A percentile compares a stretch with the other conserved stretches of the same genome.
Evolutionary conservation across 1,284 basidiomycete species (phyloP).

Genomic region (Mycosarcoma mackinlayi): DNA sequence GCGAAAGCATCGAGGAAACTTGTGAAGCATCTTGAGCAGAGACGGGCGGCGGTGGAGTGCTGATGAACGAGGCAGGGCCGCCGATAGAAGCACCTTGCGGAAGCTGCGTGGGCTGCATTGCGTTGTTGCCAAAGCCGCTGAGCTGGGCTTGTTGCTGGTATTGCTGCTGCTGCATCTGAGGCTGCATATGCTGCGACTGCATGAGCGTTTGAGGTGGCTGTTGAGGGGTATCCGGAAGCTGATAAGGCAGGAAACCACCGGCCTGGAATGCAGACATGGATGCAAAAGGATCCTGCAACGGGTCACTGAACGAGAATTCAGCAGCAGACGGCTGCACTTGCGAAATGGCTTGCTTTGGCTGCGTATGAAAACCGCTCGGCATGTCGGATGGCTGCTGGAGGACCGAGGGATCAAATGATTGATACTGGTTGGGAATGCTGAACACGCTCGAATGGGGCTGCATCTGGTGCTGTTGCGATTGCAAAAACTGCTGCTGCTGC

Average conservation of each 20-base stretch:
- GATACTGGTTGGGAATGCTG: conserved; percentile 30
- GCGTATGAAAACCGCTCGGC: conserved; percentile 9
- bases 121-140: not conserved
- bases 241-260: conserved; percentile 27
- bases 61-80: not conserved
- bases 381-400: conserved; percentile 20
- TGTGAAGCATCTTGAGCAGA: conserved; percentile 2
- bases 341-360: conserved; percentile 9
- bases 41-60: conserved; percentile 1
- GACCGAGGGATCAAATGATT: conserved; percentile 28
- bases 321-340: conserved; percentile 8
- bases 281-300: conserved; percentile 21
- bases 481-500: conserved; percentile 15
- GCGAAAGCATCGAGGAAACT: conserved; percentile 14
- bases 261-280: conserved; percentile 18
- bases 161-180: conserved; percentile 3
- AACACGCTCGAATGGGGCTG: conserved; percentile 32
- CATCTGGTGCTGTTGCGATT: conserved; percentile 16
- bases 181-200: conserved; percentile 5
- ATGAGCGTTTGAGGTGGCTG: conserved; percentile 18
- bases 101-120: not conserved
- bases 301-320: conserved; percentile 11
- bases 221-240: conserved; percentile 10
- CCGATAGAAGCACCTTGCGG: conserved; percentile 5
- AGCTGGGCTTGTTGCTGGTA: conserved; percentile 11